Evolutionary conservation across 2,329 filamentous ascomycete genomes (phyloP), one percentile per base, ranked within the genome.

Genomic region (Parasarocladium wereldwijsianum): DNA sequence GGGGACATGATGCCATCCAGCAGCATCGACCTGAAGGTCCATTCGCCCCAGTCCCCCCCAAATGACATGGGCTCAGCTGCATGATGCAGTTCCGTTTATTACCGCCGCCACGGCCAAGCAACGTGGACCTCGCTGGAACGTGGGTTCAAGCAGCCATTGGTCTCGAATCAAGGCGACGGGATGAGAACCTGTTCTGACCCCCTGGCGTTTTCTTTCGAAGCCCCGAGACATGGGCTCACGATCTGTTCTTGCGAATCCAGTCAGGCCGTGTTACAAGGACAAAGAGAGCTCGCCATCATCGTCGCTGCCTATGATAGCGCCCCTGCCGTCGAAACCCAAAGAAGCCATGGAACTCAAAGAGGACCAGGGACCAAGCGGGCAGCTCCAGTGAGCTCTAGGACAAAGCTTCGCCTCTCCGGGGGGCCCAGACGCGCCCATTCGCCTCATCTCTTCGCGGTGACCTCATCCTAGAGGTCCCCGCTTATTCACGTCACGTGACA

Each of bases 401-500:
- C n/a, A 24, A n/a, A 10, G 22, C n/a, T 24, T 24, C n/a, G 22
- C n/a, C 22, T 23, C 21, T 24, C 22, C n/a, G 22, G 22, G 22
- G 22, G 22, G n/a, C 8, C 4, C 18, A 15, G n/a, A n/a, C n/a
- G n/a, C n/a, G n/a, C n/a, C n/a, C n/a, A n/a, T n/a, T n/a, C 19
- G 24, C 29, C 29, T 14, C 21, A 31, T 10, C 22, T 8, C 5
- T 19, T 22, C 11, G 17, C 29, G 22, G 20, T 32, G 29, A 32
- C 29, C 29, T 32, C 29, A 32, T 32, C 29, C 22, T 11, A 12
- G 22, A 26, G 19, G 14, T 25, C 15, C 23, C 12, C 22, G 9
- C n/a, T 12, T 14, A 8, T 5, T 14, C 20, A n/a, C 20, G 13
- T 36, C 49, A 53, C 48, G 49, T 52, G 50, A 53, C 36, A 18